Evolutionary conservation across 306 rosid species (phyloP).

Genomic region (Vigna angularis): DNA sequence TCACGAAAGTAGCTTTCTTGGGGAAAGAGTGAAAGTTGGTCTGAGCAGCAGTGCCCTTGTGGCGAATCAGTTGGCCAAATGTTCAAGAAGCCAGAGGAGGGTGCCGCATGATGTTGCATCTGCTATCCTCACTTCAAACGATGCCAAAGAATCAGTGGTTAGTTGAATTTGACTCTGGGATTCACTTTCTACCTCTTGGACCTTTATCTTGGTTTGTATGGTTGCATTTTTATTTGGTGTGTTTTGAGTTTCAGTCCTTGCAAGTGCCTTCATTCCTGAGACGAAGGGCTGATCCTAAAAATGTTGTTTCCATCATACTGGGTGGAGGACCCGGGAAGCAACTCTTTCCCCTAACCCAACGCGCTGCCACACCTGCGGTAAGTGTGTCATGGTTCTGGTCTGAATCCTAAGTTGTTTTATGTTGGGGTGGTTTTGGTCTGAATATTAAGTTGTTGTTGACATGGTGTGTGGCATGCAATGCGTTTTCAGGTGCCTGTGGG

Average conservation of each 20-base stretch:
- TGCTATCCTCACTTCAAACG: slow-evolving; percentile 67
- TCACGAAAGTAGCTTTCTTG: slow-evolving; percentile 56
- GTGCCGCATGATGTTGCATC: slow-evolving; percentile 50
- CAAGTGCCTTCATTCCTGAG: slow-evolving; percentile 61
- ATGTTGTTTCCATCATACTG: slow-evolving; percentile 80
- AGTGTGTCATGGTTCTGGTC: slow-evolving; percentile 44
- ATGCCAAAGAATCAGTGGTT: slow-evolving; percentile 63
- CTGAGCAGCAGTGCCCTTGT: slow-evolving; percentile 42
- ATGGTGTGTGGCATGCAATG: background rate
- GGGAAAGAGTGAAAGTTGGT: slow-evolving; percentile 65
- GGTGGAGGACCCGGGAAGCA: slow-evolving; percentile 91
- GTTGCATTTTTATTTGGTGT: slow-evolving; percentile 26
- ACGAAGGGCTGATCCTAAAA: slow-evolving; percentile 67
- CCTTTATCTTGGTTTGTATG: background rate
- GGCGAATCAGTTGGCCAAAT: slow-evolving; percentile 36
- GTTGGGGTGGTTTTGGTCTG: slow-evolving; percentile 7
- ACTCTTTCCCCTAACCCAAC: slow-evolving; percentile 84
- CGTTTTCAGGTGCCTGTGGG: slow-evolving; percentile 87
- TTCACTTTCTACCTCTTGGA: slow-evolving; percentile 13
- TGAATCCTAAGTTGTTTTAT: background rate
- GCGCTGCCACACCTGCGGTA: slow-evolving; percentile 92
- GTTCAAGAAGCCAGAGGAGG: slow-evolving; percentile 53
- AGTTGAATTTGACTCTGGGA: slow-evolving; percentile 37
- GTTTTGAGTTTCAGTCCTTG: slow-evolving; percentile 56
- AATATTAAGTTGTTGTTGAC: background rate